Base-by-base conservation (phyloP, 164 flowering plant species). In the Magnolia sinica region DNA sequence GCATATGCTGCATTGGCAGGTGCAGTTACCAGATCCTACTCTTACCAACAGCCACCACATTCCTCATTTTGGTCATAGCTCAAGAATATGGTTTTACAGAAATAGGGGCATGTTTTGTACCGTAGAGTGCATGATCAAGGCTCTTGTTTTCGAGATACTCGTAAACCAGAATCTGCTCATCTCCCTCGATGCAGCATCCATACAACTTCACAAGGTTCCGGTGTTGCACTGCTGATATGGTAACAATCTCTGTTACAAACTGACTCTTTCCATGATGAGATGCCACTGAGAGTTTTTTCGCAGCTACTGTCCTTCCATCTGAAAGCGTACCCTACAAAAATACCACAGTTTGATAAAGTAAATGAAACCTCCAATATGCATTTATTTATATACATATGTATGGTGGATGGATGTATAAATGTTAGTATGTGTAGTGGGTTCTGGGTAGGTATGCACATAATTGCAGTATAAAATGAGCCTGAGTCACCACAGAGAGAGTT, bases 141-240 rank as follows among this genome's bases (percentile, higher is more conserved):
- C 97, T 92, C 67, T 82, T 89, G 82, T 92, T 88, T 73, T 87
- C 88, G 8, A 87, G 87, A 83, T 89, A 91, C 85, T 92, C 97
- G 77, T 92, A 92, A 67, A 92, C 97, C 73, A 92, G 88, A 49
- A 91, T 85, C 68, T 90, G 82, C 19, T 87, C 86, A 6, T 81
- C 79, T 22, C 90, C 91, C 64, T 92, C 91, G 51, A 92, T 87
- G 83, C 97, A 92, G 82, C 94, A 92, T 72, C 97, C 97, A 78
- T 85, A 89, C 79, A 92, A 79, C 78, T 87, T 90, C 78, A 92
- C 95, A 67, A 92, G 91, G 83, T 92, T 91, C 8, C 90, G 89
- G 37, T 92, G 97, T 75, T 90, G 94, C 55, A 92, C 97, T 11
- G 95, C 89, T 37, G 97, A 92, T 77, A 92, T 91, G 49, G 92